Conservation (phyloP, 2,329 filamentous ascomycete species). For the Phialocephala sp. region DNA sequence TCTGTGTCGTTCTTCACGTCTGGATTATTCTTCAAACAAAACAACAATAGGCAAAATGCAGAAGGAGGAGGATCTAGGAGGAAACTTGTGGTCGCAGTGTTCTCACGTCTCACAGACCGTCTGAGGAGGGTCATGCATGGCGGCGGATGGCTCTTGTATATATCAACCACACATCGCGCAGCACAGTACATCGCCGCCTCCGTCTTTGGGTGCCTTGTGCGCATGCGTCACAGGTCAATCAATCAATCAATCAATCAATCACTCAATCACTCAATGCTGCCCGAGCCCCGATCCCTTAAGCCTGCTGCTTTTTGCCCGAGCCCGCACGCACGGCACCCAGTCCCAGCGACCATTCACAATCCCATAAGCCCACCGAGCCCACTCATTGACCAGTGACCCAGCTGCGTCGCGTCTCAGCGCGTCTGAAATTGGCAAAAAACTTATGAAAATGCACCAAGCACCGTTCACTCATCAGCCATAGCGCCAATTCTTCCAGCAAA, state of each 20-base stretch:
- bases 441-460: background rate
- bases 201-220: background rate
- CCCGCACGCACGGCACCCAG: slow-evolving; percentile 4
- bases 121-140: slow-evolving; percentile 8
- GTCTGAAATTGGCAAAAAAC: background rate
- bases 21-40: background rate
- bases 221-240: background rate
- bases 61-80: slow-evolving; percentile 12
- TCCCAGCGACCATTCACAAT: too few species aligned
- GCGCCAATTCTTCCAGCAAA: background rate
- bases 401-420: slow-evolving; percentile 7
- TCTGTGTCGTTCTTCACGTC: slow-evolving; percentile 5
- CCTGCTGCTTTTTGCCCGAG: background rate
- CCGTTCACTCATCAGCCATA: background rate
- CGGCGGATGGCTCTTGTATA: background rate
- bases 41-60: background rate
- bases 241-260: background rate
- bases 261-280: background rate
- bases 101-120: slow-evolving; percentile 19
- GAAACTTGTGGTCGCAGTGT: slow-evolving; percentile 4
- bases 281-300: too few species aligned
- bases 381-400: too few species aligned
- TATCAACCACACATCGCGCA: background rate
- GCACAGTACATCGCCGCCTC: background rate
- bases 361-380: too few species aligned